Evolutionary conservation across 139 green algal genomes (phyloP), one percentile per base, ranked within the genome.

Genomic region (Closterium sp.): DNA sequence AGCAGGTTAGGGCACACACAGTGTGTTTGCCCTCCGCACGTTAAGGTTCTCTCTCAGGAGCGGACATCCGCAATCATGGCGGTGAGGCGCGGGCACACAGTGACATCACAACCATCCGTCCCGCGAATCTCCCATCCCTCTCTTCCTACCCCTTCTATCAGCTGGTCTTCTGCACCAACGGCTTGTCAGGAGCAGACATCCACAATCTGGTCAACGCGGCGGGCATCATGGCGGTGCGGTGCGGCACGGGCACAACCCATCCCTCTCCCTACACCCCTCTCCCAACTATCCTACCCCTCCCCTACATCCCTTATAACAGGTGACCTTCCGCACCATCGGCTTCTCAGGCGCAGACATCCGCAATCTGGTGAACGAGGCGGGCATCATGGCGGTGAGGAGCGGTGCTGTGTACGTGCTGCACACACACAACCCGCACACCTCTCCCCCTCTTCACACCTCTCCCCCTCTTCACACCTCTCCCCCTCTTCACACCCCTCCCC

Each of bases 331-430:
- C 2, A 91, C 88, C 1, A 32, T 10, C 2, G 45, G 45, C 45
- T 19, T 88, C 70, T 89, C 89, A 6, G 89, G 89, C 10, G 89
- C 89, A 9, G 89, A 89, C 19, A 91, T 89, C 31, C 7, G 73
- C 30, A 91, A 89, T 38, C 89, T 91, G 70, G 4, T 91, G 30
- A 91, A 91, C 19, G 89, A 91, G 27, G 31, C 89, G 10, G 89
- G 29, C 31, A 34, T 91, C 29, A 89, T 91, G n/a, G 9, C 89
- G 22, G 9, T 91, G 30, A 9, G 89, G 42, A n/a, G n/a, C n/a
- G n/a, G n/a, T n/a, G n/a, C n/a, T n/a, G n/a, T n/a, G n/a, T n/a
- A n/a, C n/a, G n/a, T n/a, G n/a, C n/a, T n/a, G n/a, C n/a, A n/a
- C n/a, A n/a, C 32, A 38, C 2, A 38, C 32, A 2, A 38, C 32